Base-by-base conservation (phyloP, 2,329 filamentous ascomycete species). In the Aspergillus sp. region DNA sequence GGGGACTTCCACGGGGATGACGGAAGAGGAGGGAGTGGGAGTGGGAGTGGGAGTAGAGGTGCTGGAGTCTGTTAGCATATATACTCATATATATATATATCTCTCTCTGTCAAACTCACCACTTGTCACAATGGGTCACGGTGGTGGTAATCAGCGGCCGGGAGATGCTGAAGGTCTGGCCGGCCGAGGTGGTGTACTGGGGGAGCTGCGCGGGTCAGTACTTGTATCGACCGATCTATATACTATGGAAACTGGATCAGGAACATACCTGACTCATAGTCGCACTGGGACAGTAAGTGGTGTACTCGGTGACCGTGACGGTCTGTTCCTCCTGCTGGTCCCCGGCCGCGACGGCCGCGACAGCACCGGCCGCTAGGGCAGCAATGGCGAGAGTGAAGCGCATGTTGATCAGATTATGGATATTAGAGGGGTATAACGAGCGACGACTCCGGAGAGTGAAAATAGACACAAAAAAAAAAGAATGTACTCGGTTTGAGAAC, bases 111-210 rank as follows among this genome's bases (percentile, higher is more conserved):
- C 19, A 8, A 35, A 45, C 63, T 57, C 65, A 70, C 67, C 69
- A 69, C 57, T 64, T 53, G 59, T 62, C 60, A 62, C 68, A 71
- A 58, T 64, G 58, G 54, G 65, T 66, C 54, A 83, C 73, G 57
- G 75, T 80, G 53, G 81, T 64, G 46, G 74, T 75, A 54, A 64
- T 57, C 56, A 77, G 66, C 50, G 79, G 72, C 61, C 73, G 68
- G 44, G 73, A 76, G 56, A 80, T 72, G 42, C 75, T 86, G 81
- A 81, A 85, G 58, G 82, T 26, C 9, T 29, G 79, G 77, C 83
- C 85, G 76, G 83, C 74, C 59, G 80, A 80, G 75, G 86, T 79
- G 73, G 82, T 86, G 68, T 85, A 69, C 66, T 80, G 83, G 66
- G 81, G 83, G 64, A 82, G 70, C 78, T 80, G 58, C 4, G 30